Evolutionary conservation across 208 protist species (phyloP).

Genomic region (Blechomonas ayalai): DNA sequence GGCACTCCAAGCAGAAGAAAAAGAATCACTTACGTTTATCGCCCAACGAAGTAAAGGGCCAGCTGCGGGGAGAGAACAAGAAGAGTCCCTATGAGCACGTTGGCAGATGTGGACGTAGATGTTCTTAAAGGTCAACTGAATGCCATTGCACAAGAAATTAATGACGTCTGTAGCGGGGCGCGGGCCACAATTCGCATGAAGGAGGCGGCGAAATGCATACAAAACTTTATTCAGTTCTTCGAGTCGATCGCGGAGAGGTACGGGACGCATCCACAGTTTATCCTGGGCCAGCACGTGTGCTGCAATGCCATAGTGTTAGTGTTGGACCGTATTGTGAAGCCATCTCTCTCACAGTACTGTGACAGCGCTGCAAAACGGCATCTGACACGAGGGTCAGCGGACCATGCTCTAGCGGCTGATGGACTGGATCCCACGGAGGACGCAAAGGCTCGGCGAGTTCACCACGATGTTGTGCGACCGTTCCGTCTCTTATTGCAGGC

Average conservation of each 20-base stretch:
- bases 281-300: constrained; percentile 67
- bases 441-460: constrained; percentile 26
- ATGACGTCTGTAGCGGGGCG: background rate
- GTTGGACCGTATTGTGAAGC: constrained; percentile 57
- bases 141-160: constrained; percentile 17
- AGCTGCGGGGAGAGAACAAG: too few relatives aligned
- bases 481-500: constrained; percentile 40
- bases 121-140: constrained; percentile 9
- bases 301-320: constrained; percentile 63
- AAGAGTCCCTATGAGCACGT: background rate
- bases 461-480: constrained; percentile 37
- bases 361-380: background rate
- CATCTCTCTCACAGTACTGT: constrained; percentile 36
- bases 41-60: too few relatives aligned
- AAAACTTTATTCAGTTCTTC: constrained; percentile 38
- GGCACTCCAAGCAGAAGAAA: too few relatives aligned
- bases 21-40: too few relatives aligned
- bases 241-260: constrained; percentile 22
- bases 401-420: background rate
- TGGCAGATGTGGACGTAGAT: background rate
- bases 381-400: constrained; percentile 4
- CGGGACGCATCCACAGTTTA: constrained; percentile 33
- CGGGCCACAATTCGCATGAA: constrained; percentile 11
- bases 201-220: constrained; percentile 32
- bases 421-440: constrained; percentile 1